Conservation (phyloP, 805 yeast genomes). For the Lipomyces lipofer region DNA sequence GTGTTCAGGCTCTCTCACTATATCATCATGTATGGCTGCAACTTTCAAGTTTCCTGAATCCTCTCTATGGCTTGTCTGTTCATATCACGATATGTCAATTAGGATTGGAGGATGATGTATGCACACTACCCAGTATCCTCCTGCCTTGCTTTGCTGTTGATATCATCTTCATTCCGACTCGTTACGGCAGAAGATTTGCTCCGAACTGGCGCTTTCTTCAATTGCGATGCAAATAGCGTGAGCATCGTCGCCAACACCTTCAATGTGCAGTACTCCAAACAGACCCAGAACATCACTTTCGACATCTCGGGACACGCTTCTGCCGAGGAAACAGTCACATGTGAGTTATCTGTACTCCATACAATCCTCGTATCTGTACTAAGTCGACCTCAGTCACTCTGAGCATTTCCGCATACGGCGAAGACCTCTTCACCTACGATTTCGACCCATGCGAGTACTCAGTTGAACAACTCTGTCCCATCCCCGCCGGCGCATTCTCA, state of each 20-base stretch:
- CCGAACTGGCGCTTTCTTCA: slow-evolving; percentile 13
- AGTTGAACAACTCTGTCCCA: slow-evolving; percentile 39
- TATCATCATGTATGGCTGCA: too few relatives aligned
- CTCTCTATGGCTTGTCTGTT: too few relatives aligned
- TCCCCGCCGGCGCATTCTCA: slow-evolving; percentile 33
- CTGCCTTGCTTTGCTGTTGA: background rate
- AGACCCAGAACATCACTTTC: slow-evolving; percentile 24
- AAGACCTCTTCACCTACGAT: slow-evolving; percentile 31
- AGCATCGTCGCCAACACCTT: slow-evolving; percentile 15
- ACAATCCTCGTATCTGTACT: background rate
- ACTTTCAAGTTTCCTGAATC: too few relatives aligned
- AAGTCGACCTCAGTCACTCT: slow-evolving; percentile 14
- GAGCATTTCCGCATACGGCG: slow-evolving; percentile 37
- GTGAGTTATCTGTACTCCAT: slow-evolving; percentile 1
- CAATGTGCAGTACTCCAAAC: slow-evolving; percentile 17
- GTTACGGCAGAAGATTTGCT: slow-evolving; percentile 20
- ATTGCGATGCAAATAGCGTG: slow-evolving; percentile 20
- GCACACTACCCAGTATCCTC: too few relatives aligned
- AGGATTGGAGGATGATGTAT: too few relatives aligned
- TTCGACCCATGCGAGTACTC: slow-evolving; percentile 39
- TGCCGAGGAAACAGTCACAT: slow-evolving; percentile 18
- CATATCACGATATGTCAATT: too few relatives aligned
- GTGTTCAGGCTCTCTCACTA: too few relatives aligned
- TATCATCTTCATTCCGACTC: background rate
- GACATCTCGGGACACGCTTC: slow-evolving; percentile 24